Base-by-base conservation (phyloP, 2,329 filamentous ascomycete genomes). In the Zopfia rhizophila region DNA sequence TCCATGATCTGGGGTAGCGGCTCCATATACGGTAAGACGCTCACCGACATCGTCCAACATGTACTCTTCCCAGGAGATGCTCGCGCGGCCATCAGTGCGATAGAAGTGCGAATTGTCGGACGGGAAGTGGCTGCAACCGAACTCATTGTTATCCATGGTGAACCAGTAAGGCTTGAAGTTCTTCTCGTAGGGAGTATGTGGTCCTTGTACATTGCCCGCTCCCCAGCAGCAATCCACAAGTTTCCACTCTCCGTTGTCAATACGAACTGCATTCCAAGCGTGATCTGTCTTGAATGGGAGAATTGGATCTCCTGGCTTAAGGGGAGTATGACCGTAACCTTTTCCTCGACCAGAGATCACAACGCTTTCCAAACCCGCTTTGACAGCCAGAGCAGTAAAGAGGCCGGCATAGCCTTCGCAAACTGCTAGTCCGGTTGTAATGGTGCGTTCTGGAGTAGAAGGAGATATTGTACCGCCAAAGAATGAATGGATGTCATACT, bases 191-290 rank as follows among this genome's bases (percentile, higher is more conserved):
- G 77, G 70, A 45, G 80, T 72, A 12, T 76, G 78, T 63, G 69
- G 49, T 2, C 75, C 77, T 30, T 78, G 72, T 7, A 96, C 72
- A 51, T 83, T 78, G 2, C 93, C 93, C 0, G 93, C 90, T 27
- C 94, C 94, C 94, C 94, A 99, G 67, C 93, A 97, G 0, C 88
- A 74, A 63, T 99, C 94, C 36, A 97, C 75, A 1, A 97, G 81
- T 72, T 97, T 96, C 93, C 93, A 97, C 55, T 85, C 83, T 2
- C 90, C 90, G 18, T 86, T 83, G 60, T 97, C 93, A 47, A 97
- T 91, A 38, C 85, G 82, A 5, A 97, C 90, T 0, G 89, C 92
- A 63, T 96, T 97, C 94, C 94, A 97, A 0, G 94, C 93, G 70
- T 97, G 93, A 1, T 83, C 79, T 0, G 82, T 60, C 39, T 86